Conservation (phyloP, 2,329 filamentous ascomycete genomes). For the Fusarium ambrosium region DNA sequence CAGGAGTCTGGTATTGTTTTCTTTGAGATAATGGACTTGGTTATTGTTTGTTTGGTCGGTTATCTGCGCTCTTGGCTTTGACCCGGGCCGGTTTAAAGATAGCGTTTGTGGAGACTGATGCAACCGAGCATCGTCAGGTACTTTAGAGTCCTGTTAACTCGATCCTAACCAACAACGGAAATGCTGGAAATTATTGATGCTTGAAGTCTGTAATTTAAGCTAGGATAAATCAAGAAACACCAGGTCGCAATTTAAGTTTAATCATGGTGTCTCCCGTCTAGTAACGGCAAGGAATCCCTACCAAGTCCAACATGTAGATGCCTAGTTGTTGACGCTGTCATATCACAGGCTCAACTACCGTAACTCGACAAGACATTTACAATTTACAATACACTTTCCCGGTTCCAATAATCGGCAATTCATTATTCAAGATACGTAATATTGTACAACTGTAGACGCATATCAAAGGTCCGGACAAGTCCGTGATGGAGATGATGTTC, state of each 20-base stretch:
- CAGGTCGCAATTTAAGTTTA: not conserved
- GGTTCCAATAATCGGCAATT: not conserved
- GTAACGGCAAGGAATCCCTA: not conserved
- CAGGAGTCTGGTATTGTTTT: not conserved
- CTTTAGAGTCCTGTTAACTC: not conserved
- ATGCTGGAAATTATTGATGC: not conserved
- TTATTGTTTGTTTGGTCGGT: not conserved
- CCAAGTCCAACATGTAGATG: not conserved
- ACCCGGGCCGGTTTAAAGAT: not conserved
- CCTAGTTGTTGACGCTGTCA: not conserved
- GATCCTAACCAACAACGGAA: not conserved
- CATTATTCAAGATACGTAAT: not conserved
- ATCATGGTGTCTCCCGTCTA: not conserved
- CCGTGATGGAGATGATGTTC: not conserved
- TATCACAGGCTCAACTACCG: not conserved
- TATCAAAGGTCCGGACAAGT: not conserved
- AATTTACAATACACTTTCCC: not conserved
- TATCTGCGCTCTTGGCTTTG: not conserved
- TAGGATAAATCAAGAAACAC: not conserved
- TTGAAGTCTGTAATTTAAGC: rapidly evolving
- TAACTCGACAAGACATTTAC: not conserved
- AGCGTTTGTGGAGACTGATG: not conserved
- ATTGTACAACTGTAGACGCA: not conserved
- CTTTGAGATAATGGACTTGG: not conserved
- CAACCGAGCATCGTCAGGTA: not conserved